phyloP scores from a whole-genome alignment of 352 stramenopile genomes.

The Globisporangium splendens region DNA sequence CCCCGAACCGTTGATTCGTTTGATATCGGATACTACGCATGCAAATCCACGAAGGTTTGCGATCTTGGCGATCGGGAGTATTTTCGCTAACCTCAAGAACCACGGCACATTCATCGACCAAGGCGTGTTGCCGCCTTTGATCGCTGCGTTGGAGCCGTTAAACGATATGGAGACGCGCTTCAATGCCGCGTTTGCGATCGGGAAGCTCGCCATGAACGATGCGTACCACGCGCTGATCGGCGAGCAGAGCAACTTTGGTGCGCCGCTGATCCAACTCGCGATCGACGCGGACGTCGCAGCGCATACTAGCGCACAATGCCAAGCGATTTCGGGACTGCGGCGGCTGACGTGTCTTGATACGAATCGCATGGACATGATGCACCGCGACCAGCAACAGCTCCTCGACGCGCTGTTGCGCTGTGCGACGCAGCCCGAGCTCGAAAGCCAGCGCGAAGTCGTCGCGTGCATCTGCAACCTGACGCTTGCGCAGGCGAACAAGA shows the following conservation, averaged over 20 bases:
- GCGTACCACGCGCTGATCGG: slow-evolving; percentile 64
- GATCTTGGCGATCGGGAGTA: slow-evolving; percentile 79
- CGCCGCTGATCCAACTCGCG: slow-evolving; percentile 50
- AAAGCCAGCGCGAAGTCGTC: slow-evolving; percentile 90
- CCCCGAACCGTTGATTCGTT: slow-evolving; percentile 46
- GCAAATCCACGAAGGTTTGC: slow-evolving; percentile 74
- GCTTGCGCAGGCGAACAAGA: slow-evolving; percentile 77
- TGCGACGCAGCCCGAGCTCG: slow-evolving; percentile 48
- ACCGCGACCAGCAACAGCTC: slow-evolving; percentile 19
- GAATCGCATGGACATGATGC: slow-evolving; percentile 85
- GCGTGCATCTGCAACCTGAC: slow-evolving; percentile 86
- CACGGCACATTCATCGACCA: slow-evolving; percentile 70
- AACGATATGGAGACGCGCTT: slow-evolving; percentile 91
- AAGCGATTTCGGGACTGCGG: slow-evolving; percentile 89
- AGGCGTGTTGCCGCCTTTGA: slow-evolving; percentile 66
- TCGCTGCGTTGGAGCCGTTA: slow-evolving; percentile 49
- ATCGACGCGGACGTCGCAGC: slow-evolving; percentile 42
- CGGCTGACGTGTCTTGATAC: slow-evolving; percentile 77
- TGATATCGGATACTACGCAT: slow-evolving; percentile 38
- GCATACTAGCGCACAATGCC: slow-evolving; percentile 71
- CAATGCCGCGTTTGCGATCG: slow-evolving; percentile 91
- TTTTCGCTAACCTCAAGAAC: slow-evolving; percentile 63
- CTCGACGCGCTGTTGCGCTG: slow-evolving; percentile 51
- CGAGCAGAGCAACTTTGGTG: slow-evolving; percentile 42
- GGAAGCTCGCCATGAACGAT: slow-evolving; percentile 89